Conservation (phyloP, 1,284 basidiomycete species). For the Moesziomyces sp. region DNA sequence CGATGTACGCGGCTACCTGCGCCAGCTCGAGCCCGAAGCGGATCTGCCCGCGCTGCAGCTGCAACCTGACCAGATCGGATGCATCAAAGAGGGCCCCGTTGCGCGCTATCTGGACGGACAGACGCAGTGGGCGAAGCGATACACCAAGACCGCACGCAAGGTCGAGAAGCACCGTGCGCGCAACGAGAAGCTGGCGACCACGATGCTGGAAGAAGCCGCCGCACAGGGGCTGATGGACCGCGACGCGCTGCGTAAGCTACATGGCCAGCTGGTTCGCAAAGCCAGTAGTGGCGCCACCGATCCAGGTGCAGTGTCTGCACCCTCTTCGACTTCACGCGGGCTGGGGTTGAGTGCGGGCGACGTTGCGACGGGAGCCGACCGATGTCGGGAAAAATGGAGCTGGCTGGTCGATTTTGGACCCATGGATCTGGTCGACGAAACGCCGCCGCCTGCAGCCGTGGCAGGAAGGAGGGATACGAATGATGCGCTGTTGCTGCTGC, state of each 20-base stretch:
- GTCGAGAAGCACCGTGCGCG: slow-evolving; percentile 44
- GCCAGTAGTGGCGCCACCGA: slow-evolving; percentile 1
- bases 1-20: slow-evolving; percentile 78
- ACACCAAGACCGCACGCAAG: slow-evolving; percentile 29
- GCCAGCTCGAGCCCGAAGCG: slow-evolving; percentile 79
- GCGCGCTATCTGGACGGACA: slow-evolving; percentile 50
- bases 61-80: slow-evolving; percentile 72
- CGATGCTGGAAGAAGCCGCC: slow-evolving; percentile 37
- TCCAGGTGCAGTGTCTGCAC: not conserved
- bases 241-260: slow-evolving; percentile 8
- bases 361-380: slow-evolving; percentile 14
- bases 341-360: slow-evolving; percentile 8
- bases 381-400: slow-evolving; percentile 30
- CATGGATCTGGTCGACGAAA: slow-evolving; percentile 47
- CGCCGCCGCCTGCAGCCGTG: slow-evolving; percentile 56
- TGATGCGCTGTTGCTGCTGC: slow-evolving; percentile 24
- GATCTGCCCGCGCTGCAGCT: slow-evolving; percentile 77
- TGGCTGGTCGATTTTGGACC: slow-evolving; percentile 46
- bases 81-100: slow-evolving; percentile 70
- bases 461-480: slow-evolving; percentile 56
- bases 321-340: not conserved
- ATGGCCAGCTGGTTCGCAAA: slow-evolving; percentile 4
- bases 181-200: slow-evolving; percentile 27
- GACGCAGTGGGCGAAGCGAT: slow-evolving; percentile 46
- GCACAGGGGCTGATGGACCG: slow-evolving; percentile 32